Conservation (phyloP, 2,329 filamentous ascomycete species). For the Dryadomyces quercivorus region DNA sequence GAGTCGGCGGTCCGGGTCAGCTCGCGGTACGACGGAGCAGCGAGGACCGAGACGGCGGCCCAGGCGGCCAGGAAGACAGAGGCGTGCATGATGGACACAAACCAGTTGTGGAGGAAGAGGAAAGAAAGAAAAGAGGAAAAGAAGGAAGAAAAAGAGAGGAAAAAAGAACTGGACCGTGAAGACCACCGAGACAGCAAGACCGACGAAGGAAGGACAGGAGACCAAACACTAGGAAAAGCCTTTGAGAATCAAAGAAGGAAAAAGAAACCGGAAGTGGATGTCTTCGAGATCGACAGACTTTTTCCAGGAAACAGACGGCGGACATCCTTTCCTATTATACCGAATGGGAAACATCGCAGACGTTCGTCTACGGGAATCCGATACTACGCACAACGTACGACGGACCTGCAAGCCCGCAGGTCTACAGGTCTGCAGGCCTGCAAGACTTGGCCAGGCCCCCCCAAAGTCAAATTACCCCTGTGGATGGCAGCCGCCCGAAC, state of each 20-base stretch:
- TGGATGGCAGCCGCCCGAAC: not conserved
- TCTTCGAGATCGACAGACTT: not conserved
- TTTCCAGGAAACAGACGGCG: not conserved
- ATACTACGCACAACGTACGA: no score
- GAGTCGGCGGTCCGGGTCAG: conserved; percentile 27
- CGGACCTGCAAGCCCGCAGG: no score
- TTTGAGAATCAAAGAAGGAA: not conserved
- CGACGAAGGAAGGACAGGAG: not conserved
- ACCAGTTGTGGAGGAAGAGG: not conserved
- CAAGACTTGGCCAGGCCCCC: not conserved
- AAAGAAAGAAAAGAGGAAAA: conserved; percentile 3
- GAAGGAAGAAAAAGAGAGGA: conserved; percentile 1
- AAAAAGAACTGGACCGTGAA: no score
- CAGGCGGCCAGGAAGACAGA: conserved; percentile 33
- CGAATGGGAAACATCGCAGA: not conserved
- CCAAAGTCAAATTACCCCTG: not conserved
- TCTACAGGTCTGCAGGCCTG: no score
- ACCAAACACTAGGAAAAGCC: not conserved
- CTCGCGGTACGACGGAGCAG: conserved; percentile 34
- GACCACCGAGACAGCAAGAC: not conserved
- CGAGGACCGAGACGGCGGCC: conserved; percentile 30
- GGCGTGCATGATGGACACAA: conserved; percentile 30
- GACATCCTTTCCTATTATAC: conserved; percentile 4
- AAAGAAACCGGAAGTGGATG: not conserved
- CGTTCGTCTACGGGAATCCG: no score